Evolutionary conservation across 1,284 basidiomycete species (phyloP).

Genomic region (Tausonia pullulans): DNA sequence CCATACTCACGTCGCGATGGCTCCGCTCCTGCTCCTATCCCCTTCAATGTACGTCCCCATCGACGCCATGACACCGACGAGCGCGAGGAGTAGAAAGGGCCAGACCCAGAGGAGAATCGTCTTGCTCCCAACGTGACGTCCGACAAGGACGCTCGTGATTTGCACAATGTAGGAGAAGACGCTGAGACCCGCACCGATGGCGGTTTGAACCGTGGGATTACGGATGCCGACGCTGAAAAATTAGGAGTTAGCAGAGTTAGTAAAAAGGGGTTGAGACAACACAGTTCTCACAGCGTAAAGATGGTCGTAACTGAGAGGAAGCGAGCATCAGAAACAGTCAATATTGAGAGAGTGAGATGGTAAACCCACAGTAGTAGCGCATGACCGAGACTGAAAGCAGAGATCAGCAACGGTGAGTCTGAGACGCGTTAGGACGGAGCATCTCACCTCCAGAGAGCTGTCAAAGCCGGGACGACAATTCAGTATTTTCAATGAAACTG

Average conservation of each 20-base stretch:
- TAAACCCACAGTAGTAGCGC: conserved; percentile 32
- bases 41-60: conserved; percentile 20
- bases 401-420: neutral
- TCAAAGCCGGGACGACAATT: too few species aligned
- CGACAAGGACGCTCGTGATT: conserved; percentile 27
- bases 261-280: neutral
- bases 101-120: conserved; percentile 31
- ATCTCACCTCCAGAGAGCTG: too few species aligned
- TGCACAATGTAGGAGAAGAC: conserved; percentile 35
- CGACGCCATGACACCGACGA: conserved; percentile 28
- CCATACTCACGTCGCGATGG: conserved; percentile 24
- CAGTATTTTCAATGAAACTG: neutral
- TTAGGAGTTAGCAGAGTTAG: neutral
- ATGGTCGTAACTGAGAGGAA: too few species aligned
- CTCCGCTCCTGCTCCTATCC: conserved; percentile 22
- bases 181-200: conserved; percentile 33
- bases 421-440: too few species aligned
- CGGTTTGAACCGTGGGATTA: conserved; percentile 31
- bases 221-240: conserved; percentile 31
- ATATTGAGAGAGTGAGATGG: neutral
- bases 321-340: too few species aligned
- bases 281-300: too few species aligned
- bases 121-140: conserved; percentile 29
- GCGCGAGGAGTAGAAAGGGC: conserved; percentile 29
- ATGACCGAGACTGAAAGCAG: conserved; percentile 23